These are phyloP conservation scores for Alisma plantagoaquatica DNA, from an alignment of 106 monocot genomes.

Conservation along the genomic window DNA sequence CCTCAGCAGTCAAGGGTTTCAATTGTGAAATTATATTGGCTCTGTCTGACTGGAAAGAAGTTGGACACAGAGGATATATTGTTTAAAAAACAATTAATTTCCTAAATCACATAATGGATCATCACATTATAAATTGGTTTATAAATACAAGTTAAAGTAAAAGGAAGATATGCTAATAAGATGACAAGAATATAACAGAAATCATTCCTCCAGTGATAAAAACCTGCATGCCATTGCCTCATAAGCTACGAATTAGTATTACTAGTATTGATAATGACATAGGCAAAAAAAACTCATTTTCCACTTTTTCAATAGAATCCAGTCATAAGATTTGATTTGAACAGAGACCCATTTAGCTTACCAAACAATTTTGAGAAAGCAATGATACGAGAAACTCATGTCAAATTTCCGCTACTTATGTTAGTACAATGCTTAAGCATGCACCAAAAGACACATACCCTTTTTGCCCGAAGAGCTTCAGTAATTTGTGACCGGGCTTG, in stretches of 20 bases:
- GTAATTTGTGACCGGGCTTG: slow-evolving; percentile 35
- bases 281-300: too few relatives aligned
- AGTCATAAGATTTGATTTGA: too few relatives aligned
- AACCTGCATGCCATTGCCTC: too few relatives aligned
- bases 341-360: not conserved
- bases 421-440: too few relatives aligned
- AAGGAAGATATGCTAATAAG: not conserved
- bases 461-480: slow-evolving; percentile 52
- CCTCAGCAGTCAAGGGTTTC: slow-evolving; percentile 66
- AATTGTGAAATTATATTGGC: slow-evolving; percentile 55
- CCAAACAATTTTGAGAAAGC: not conserved
- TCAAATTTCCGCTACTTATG: too few relatives aligned
- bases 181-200: not conserved
- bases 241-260: too few relatives aligned
- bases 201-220: not conserved
- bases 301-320: too few relatives aligned
- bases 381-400: not conserved
- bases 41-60: slow-evolving; percentile 63
- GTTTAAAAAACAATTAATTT: too few relatives aligned
- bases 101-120: not conserved
- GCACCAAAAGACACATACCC: slow-evolving; percentile 18
- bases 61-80: too few relatives aligned
- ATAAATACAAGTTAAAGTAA: not conserved
- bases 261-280: too few relatives aligned
- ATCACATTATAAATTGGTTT: not conserved